Conservation (phyloP, 176 grass and related monocot species). For the Microstegium vimineum region DNA sequence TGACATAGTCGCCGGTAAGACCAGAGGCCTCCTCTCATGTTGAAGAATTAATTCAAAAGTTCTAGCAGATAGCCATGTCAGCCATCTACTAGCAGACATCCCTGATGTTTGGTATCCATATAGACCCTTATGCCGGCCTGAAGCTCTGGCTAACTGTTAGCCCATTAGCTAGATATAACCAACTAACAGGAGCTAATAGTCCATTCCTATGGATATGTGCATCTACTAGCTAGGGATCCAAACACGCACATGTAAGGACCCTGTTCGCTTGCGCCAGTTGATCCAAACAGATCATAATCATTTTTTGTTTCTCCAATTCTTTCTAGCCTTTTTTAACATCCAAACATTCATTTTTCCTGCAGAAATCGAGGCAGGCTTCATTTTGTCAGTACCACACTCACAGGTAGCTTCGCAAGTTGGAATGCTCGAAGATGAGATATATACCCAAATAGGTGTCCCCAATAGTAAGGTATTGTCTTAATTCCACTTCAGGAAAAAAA, state of each 20-base stretch:
- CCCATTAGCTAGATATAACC: not conserved
- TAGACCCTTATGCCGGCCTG: no score
- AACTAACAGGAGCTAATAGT: not conserved
- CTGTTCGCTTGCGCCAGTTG: no score
- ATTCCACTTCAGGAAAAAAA: not conserved
- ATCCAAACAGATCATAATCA: not conserved
- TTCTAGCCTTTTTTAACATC: not conserved
- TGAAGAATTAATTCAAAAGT: not conserved
- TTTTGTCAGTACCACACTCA: slow-evolving; percentile 25
- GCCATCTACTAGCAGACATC: no score
- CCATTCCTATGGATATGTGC: not conserved
- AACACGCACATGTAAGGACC: no score
- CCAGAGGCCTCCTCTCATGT: not conserved
- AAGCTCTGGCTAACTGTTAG: not conserved
- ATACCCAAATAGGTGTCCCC: slow-evolving; percentile 31
- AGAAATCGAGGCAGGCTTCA: slow-evolving; percentile 50
- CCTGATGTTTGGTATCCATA: no score
- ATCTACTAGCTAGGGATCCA: not conserved
- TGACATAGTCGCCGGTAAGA: slow-evolving; percentile 26
- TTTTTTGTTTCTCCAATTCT: not conserved
- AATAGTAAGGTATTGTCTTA: slow-evolving; percentile 23
- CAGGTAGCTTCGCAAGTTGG: not conserved
- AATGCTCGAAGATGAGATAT: slow-evolving; percentile 40
- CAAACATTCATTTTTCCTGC: slow-evolving; percentile 10
- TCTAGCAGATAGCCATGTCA: not conserved